These are phyloP conservation scores for Hanseniaspora sp. DNA, from an alignment of 1,139 yeast species.

Conservation along the genomic window DNA sequence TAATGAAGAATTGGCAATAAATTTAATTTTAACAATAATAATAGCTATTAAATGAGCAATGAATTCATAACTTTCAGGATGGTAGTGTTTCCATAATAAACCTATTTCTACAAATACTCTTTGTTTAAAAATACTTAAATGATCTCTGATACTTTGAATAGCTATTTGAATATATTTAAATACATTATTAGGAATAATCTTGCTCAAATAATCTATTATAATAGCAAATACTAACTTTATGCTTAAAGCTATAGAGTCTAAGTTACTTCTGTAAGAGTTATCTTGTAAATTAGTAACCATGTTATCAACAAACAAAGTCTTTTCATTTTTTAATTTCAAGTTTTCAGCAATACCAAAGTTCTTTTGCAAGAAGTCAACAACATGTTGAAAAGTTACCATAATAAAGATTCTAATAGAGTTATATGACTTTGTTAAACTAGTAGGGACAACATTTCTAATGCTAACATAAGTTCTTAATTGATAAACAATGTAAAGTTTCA, in stretches of 20 bases:
- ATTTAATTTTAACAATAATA: background rate
- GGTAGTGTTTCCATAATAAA: constrained; percentile 3
- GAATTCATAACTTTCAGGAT: constrained; percentile 5
- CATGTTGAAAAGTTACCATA: constrained; percentile 2
- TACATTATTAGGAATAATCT: background rate
- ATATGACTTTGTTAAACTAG: background rate
- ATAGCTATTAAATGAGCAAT: background rate
- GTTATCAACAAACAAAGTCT: constrained; percentile 4
- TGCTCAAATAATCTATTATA: constrained; percentile 1
- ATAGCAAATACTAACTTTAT: background rate
- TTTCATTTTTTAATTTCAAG: constrained; percentile 12
- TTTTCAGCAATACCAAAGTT: constrained; percentile 3
- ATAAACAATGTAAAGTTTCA: constrained; percentile 16
- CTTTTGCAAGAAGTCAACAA: constrained; percentile 7
- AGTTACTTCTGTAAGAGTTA: background rate
- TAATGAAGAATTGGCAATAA: background rate
- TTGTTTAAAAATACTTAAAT: constrained; percentile 6
- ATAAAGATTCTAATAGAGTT: constrained; percentile 3
- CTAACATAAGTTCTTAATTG: constrained; percentile 14
- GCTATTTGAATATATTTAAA: background rate
- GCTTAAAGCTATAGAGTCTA: background rate
- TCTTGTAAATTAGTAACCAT: constrained; percentile 2
- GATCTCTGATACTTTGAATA: background rate
- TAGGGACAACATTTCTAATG: constrained; percentile 2
- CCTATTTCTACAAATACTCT: constrained; percentile 14